Evolutionary conservation across 257 asterid species (phyloP).

Genomic region (Salvia splendens): DNA sequence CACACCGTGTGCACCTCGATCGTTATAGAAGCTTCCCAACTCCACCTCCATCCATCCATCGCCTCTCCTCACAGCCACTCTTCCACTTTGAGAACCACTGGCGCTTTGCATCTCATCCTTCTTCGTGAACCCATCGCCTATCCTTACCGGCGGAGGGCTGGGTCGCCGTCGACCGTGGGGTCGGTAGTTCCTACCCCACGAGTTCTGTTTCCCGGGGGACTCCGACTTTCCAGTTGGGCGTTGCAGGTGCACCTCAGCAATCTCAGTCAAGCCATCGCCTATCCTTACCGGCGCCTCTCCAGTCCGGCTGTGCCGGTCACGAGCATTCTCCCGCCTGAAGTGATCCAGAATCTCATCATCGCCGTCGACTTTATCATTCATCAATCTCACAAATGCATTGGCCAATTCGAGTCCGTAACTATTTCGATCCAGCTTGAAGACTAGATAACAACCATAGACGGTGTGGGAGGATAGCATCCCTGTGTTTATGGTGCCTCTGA

Average conservation of each 20-base stretch:
- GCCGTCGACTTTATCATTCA: not conserved
- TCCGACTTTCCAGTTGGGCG: too few relatives aligned
- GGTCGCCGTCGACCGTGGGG: too few relatives aligned
- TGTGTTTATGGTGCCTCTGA: too few relatives aligned
- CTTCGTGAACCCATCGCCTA: constrained; percentile 8
- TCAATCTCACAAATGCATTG: constrained; percentile 17
- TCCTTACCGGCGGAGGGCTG: not conserved
- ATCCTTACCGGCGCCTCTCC: constrained; percentile 22
- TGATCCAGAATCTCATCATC: not conserved
- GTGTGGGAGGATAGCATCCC: not conserved
- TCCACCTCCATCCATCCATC: constrained; percentile 27
- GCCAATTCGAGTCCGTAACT: not conserved
- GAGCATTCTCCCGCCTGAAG: not conserved
- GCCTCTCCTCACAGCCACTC: constrained; percentile 18
- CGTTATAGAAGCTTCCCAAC: constrained; percentile 39
- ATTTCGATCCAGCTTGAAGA: constrained; percentile 6
- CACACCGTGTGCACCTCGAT: constrained; percentile 18
- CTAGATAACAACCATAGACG: constrained; percentile 26
- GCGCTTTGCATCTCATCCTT: constrained; percentile 4
- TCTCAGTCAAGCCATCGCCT: too few relatives aligned
- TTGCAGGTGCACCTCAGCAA: too few relatives aligned
- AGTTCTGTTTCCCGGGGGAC: too few relatives aligned
- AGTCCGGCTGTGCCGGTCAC: not conserved
- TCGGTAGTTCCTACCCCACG: too few relatives aligned
- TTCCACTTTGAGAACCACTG: not conserved